phyloP scores from a whole-genome alignment of 805 yeast genomes.

The Saturnispora dispora region DNA sequence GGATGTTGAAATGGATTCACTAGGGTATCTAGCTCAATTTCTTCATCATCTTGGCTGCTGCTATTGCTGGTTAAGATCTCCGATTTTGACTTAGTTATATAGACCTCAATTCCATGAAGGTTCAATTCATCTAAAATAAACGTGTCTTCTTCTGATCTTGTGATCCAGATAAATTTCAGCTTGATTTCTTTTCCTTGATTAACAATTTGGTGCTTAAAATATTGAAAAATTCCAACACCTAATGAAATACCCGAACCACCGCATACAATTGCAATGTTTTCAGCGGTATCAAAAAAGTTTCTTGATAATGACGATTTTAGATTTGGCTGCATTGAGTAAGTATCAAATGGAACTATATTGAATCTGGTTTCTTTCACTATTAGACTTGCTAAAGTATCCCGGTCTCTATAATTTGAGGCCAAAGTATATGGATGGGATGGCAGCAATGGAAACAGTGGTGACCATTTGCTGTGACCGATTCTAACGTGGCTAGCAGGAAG shows the following conservation, averaged over 20 bases:
- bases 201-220: slow-evolving; percentile 25
- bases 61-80: slow-evolving; percentile 1
- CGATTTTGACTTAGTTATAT: slow-evolving; percentile 24
- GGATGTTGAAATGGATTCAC: slow-evolving; percentile 8
- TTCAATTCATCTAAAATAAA: slow-evolving; percentile 35
- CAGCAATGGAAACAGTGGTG: slow-evolving; percentile 37
- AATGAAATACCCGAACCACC: slow-evolving; percentile 73
- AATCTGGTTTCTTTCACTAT: slow-evolving; percentile 38
- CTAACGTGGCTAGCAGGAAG: slow-evolving; percentile 54
- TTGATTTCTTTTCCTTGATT: slow-evolving; percentile 22
- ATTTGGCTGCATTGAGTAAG: slow-evolving; percentile 34
- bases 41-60: slow-evolving; percentile 12
- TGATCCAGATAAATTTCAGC: slow-evolving; percentile 46
- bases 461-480: slow-evolving; percentile 30
- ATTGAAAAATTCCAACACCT: slow-evolving; percentile 44
- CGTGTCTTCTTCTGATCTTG: slow-evolving; percentile 37
- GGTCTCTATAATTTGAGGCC: slow-evolving; percentile 28
- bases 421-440: slow-evolving; percentile 68
- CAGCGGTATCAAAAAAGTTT: slow-evolving; percentile 39
- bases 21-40: slow-evolving; percentile 21
- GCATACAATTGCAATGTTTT: slow-evolving; percentile 44
- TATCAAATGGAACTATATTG: slow-evolving; percentile 24
- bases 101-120: slow-evolving; percentile 30
- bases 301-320: slow-evolving; percentile 34
- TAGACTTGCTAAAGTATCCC: slow-evolving; percentile 32